Evolutionary conservation across 2,329 filamentous ascomycete species (phyloP), one percentile per base, ranked within the genome.

Genomic region (Cercospora sojina): DNA sequence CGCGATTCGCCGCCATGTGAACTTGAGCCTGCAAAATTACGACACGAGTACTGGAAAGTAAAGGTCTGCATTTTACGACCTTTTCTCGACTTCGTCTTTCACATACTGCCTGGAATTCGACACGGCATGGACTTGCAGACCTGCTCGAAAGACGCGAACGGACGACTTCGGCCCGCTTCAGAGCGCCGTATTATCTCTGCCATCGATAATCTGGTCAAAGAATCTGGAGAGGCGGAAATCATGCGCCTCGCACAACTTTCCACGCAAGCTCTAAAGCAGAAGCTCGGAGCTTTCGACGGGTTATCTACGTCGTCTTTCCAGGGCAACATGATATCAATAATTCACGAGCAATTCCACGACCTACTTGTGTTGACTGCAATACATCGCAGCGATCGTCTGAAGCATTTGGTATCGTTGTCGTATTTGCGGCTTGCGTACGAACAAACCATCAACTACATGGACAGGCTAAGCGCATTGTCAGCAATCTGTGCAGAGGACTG

Each of bases 281-380:
- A 93, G 76, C 97, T 93, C 0, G 85, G 87, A 62, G 91, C 92
- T 1, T 97, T 97, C 76, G 86, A 90, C 75, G 83, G 91, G 84
- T 76, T 90, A 82, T 27, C 16, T 35, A 35, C 57, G 10, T 73
- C 89, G 85, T 64, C 85, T 81, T 89, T 96, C 51, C 88, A 97
- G 59, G 97, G 93, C n/a, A 97, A 55, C 27, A 31, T 96, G 74
- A 88, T 96, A 16, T 96, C 96, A 79, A 92, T 93, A 18, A 90
- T 92, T 67, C 93, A 97, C 83, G 92, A 92, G 2, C 93, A 97
- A 91, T 97, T 95, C 82, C 93, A 93, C 64, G 97, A 97, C 75
- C 86, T 96, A 71, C 83, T 97, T 59, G 90, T 94, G 16, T 86
- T 98, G 3, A 87, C 91, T 23, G 92, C 93, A 1, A 91, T 89